Evolutionary conservation across 192 early-diverging fungal genomes (phyloP), one percentile per base, ranked within the genome.

Genomic region (Spizellomyces sp.): DNA sequence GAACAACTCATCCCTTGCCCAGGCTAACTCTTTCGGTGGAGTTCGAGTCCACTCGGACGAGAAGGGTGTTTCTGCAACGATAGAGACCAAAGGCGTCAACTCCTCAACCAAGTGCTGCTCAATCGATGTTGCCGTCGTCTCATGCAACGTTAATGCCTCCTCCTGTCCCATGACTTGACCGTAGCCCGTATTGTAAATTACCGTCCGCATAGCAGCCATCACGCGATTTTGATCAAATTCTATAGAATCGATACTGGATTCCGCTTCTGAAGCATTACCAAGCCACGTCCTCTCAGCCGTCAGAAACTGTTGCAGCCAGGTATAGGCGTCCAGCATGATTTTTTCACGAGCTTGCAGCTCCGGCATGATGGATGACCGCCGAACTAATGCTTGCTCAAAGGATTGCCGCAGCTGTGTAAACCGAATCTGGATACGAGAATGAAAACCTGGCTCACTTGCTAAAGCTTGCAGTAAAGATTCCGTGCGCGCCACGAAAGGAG

Each of bases 151-250:
- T 8, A 59, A 43, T 9, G 67, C 67, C 14, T 69, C 67, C 44
- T 69, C 55, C 17, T 69, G 67, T 14, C 67, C 67, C 19, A 45
- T 59, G 27, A 45, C 56, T 42, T 69, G 67, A 42, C 67, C 67
- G 44, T 69, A 57, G 15, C 36, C 67, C 4, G 67, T 41, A 19
- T 69, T 69, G 27, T 58, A 69, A 17, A 69, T 41, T 7, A 69
- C 67, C n/a, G 67, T 69, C 4, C 55, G 56, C 55, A 69, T 69
- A n/a, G 67, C 67, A 62, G 67, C 67, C 8, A 69, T 15, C 14
- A 69, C 15, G 15, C 55, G 52, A 8, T 21, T 21, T 44, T 58
- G 52, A 45, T 69, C 67, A 9, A 21, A 62, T 2, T 69, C 67
- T 8, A 59, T 42, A 15, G 52, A 22, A 8, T 61, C 21, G 27